Percentiles rank a stretch among this genome's conserved stretches.
phyloP scores from a whole-genome alignment of 495 filamentous ascomycete genomes.

The Aspergillus leporis region DNA sequence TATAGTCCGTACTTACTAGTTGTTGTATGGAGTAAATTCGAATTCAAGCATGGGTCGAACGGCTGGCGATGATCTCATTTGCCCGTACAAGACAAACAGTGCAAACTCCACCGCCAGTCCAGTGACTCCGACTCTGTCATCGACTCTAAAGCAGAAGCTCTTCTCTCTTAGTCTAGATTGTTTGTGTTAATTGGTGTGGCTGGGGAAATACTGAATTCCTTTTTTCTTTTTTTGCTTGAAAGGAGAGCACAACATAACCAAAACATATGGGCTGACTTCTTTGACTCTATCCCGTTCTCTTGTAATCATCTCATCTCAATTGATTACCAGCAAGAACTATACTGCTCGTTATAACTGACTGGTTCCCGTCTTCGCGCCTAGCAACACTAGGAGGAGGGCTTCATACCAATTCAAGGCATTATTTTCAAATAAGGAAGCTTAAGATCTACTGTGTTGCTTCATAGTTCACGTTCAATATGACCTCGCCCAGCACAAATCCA shows the following conservation, averaged over 20 bases:
- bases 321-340: not conserved
- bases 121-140: slow-evolving; percentile 9
- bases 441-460: not conserved
- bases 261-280: not conserved
- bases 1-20: not conserved
- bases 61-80: slow-evolving; percentile 16
- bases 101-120: slow-evolving; percentile 30
- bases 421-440: slow-evolving; percentile 7
- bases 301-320: not conserved
- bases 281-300: not conserved
- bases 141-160: not conserved
- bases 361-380: not conserved
- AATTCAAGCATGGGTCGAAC: not conserved
- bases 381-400: not conserved
- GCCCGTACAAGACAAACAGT: slow-evolving; percentile 31
- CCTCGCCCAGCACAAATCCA: slow-evolving; percentile 14
- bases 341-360: not conserved
- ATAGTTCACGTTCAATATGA: slow-evolving; percentile 25
- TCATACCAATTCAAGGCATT: not conserved
- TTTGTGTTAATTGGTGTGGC: not conserved
- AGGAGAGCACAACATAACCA: not conserved
- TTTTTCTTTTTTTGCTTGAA: not conserved
- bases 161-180: slow-evolving; percentile 1
- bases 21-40: not conserved
- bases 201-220: not conserved